phyloP scores from a whole-genome alignment of 2,329 filamentous ascomycete species.

The Monilinia laxa region DNA sequence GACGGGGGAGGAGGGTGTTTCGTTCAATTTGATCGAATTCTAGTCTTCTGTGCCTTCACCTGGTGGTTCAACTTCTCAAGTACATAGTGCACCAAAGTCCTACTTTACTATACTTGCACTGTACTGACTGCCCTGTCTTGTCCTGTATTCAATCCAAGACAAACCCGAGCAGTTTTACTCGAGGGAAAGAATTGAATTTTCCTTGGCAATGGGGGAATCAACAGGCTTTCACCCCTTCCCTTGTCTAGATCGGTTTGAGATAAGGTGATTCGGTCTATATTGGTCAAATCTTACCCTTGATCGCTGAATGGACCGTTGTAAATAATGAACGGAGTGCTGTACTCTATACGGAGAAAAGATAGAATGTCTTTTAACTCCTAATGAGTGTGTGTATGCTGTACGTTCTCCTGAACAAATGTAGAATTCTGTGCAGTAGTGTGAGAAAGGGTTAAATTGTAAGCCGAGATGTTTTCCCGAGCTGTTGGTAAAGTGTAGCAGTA shows the following conservation, averaged over 20 bases:
- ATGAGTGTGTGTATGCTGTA: background rate
- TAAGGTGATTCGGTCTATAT: conserved; percentile 17
- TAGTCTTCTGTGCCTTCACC: background rate
- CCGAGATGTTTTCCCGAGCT: conserved; percentile 15
- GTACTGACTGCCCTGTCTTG: too few relatives aligned
- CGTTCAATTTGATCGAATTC: background rate
- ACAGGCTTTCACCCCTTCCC: conserved; percentile 4
- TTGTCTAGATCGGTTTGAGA: conserved; percentile 21
- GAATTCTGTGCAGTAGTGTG: conserved; percentile 18
- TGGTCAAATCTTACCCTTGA: conserved; percentile 8
- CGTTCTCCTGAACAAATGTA: conserved; percentile 22
- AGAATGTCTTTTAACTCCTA: conserved; percentile 13
- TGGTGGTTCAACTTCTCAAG: background rate
- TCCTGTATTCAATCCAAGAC: too few relatives aligned
- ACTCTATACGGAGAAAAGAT: background rate
- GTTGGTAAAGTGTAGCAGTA: conserved; percentile 3
- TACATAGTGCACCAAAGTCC: too few relatives aligned
- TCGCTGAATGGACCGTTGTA: background rate
- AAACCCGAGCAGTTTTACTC: conserved; percentile 21
- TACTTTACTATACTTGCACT: too few relatives aligned
- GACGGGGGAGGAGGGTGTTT: too few relatives aligned
- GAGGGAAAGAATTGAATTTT: conserved; percentile 2
- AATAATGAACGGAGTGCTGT: too few relatives aligned
- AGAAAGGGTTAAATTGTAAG: conserved; percentile 11
- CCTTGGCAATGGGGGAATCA: conserved; percentile 13